Evolutionary conservation across 208 protist genomes (phyloP).

Genomic region (Wallacemonas collosoma): DNA sequence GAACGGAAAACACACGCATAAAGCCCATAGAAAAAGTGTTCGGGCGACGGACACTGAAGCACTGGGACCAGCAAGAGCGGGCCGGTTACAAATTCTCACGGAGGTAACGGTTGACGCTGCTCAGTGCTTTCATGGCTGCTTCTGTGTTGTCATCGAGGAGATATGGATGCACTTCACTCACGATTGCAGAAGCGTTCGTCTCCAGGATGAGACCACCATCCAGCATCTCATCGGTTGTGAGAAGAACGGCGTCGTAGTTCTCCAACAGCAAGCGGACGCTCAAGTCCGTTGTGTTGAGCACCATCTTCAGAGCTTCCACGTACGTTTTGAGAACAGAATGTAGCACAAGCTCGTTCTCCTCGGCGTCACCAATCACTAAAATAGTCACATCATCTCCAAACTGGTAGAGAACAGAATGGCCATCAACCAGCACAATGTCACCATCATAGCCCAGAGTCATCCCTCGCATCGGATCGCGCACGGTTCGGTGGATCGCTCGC

Average conservation of each 20-base stretch:
- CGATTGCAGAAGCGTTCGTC: slow-evolving; percentile 61
- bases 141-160: slow-evolving; percentile 58
- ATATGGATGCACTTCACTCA: slow-evolving; percentile 62
- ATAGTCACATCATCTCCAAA: slow-evolving; percentile 67
- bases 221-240: slow-evolving; percentile 91
- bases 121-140: slow-evolving; percentile 66
- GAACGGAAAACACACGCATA: no score
- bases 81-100: slow-evolving; percentile 69
- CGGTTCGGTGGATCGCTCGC: slow-evolving; percentile 30
- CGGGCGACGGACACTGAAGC: no score
- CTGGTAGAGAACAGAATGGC: slow-evolving; percentile 71
- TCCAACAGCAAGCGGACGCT: slow-evolving; percentile 64
- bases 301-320: slow-evolving; percentile 63
- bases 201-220: slow-evolving; percentile 91
- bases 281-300: slow-evolving; percentile 54
- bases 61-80: neutral
- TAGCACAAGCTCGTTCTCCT: slow-evolving; percentile 89
- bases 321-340: slow-evolving; percentile 61
- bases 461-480: slow-evolving; percentile 30
- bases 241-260: slow-evolving; percentile 85
- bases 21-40: no score
- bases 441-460: slow-evolving; percentile 24
- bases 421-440: slow-evolving; percentile 82
- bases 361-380: slow-evolving; percentile 73
- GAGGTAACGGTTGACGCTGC: slow-evolving; percentile 85